Evolutionary conservation across 176 grass and related monocot genomes (phyloP), one percentile per base, ranked within the genome.

Genomic region (Stipa capillata): DNA sequence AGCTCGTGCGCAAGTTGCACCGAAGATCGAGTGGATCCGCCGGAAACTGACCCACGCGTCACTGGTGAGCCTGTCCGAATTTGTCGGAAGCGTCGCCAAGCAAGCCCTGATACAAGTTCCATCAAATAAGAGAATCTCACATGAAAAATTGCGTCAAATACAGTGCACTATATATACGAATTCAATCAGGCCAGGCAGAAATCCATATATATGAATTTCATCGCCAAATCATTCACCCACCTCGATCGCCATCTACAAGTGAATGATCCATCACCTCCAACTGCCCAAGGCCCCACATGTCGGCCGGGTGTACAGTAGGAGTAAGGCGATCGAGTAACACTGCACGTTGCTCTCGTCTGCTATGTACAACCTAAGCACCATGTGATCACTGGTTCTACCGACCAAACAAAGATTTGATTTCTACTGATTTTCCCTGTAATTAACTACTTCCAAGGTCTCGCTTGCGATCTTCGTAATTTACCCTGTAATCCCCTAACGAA

Each of bases 41-140:
- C 65, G 18, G 40, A 45, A 17, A 33, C 59, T 28, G 25, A 17
- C 35, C 6, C 11, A 2, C 5, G 3, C 36, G 48, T 45, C n/a
- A 53, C 17, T 8, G 49, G 35, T 43, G 50, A 47, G n/a, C n/a
- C n/a, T n/a, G n/a, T n/a, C n/a, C n/a, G 31, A 42, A 24, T 13
- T 82, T 51, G 79, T 82, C 68, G 55, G 68, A 8, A 61, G 55
- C 12, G 21, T 31, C 54, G 32, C 73, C 80, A 73, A 23, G 17
- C 65, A 80, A n/a, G n/a, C n/a, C n/a, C n/a, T n/a, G n/a, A n/a
- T n/a, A n/a, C n/a, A n/a, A n/a, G n/a, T n/a, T n/a, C n/a, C n/a
- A n/a, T n/a, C n/a, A n/a, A n/a, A n/a, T n/a, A n/a, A n/a, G n/a
- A n/a, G n/a, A n/a, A n/a, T n/a, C n/a, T n/a, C n/a, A n/a, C n/a